Percentiles rank a stretch among this genome's conserved stretches.
phyloP scores from a whole-genome alignment of 306 rosid species.

The Betula pendula region DNA sequence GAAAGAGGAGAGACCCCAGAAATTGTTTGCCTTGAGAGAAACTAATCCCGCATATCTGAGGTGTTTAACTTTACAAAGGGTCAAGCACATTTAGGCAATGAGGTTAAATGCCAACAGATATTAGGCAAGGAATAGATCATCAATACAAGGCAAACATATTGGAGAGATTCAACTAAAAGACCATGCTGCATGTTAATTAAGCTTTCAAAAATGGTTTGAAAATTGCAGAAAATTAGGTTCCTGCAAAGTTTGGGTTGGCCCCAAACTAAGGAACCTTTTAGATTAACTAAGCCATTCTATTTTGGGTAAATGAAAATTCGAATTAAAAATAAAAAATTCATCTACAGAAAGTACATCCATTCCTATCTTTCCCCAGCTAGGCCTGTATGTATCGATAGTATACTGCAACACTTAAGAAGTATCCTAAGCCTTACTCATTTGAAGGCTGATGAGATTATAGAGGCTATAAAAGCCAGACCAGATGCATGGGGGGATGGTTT shows the following conservation, averaged over 20 bases:
- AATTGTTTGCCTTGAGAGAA: constrained; percentile 3
- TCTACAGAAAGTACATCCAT: neutral
- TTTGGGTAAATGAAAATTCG: neutral
- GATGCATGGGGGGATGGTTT: neutral
- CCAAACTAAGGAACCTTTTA: neutral
- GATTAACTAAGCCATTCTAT: too few relatives aligned
- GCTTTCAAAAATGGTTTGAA: neutral
- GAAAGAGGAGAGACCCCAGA: neutral
- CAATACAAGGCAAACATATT: neutral
- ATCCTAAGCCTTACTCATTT: too few relatives aligned
- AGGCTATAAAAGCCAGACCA: neutral
- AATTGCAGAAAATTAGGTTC: neutral
- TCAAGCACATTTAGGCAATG: neutral
- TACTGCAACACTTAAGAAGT: too few relatives aligned
- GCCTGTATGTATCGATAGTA: too few relatives aligned
- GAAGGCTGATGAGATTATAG: too few relatives aligned
- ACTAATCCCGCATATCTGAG: neutral
- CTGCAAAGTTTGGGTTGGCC: neutral
- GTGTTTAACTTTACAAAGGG: neutral
- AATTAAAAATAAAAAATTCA: neutral
- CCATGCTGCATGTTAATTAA: neutral
- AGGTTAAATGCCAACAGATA: neutral
- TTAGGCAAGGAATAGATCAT: neutral
- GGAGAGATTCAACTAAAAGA: neutral
- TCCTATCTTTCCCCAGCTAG: too few relatives aligned